phyloP scores from a whole-genome alignment of 2,329 filamentous ascomycete species.

The Fusarium cyanostomum region DNA sequence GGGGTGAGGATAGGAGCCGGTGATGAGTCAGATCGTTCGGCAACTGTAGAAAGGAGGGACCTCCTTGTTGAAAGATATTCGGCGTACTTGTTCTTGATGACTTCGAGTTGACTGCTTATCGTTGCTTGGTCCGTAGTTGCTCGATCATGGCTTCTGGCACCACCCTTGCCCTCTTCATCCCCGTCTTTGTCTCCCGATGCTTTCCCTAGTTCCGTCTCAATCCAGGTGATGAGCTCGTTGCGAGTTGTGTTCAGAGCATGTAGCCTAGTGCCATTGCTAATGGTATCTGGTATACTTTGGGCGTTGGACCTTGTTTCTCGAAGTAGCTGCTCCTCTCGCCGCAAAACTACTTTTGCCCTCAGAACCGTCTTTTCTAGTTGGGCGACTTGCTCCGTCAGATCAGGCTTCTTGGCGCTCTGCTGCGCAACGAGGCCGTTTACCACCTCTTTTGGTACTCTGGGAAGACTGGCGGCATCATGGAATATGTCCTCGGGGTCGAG shows the following conservation, averaged over 20 bases:
- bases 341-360: slow-evolving; percentile 65
- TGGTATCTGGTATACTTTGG: slow-evolving; percentile 48
- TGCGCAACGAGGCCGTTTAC: slow-evolving; percentile 60
- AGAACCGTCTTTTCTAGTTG: slow-evolving; percentile 68
- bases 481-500: slow-evolving; percentile 62
- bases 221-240: slow-evolving; percentile 71
- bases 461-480: slow-evolving; percentile 54
- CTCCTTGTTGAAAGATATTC: slow-evolving; percentile 62
- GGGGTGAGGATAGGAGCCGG: slow-evolving; percentile 37
- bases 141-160: slow-evolving; percentile 35
- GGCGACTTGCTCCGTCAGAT: slow-evolving; percentile 59
- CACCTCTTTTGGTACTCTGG: slow-evolving; percentile 62
- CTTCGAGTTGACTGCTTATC: slow-evolving; percentile 53
- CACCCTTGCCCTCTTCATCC: slow-evolving; percentile 37
- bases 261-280: slow-evolving; percentile 55
- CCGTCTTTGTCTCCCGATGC: slow-evolving; percentile 54
- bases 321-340: slow-evolving; percentile 65
- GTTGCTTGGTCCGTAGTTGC: slow-evolving; percentile 36
- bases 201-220: slow-evolving; percentile 68
- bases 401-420: slow-evolving; percentile 49
- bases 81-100: slow-evolving; percentile 64
- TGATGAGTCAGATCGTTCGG: slow-evolving; percentile 45
- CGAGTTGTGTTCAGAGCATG: slow-evolving; percentile 65
- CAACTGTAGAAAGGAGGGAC: slow-evolving; percentile 55
- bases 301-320: slow-evolving; percentile 56